Percentiles rank a stretch among this genome's conserved stretches.
phyloP scores from a whole-genome alignment of 2,329 filamentous ascomycete genomes.

The Colletotrichum shisoi region DNA sequence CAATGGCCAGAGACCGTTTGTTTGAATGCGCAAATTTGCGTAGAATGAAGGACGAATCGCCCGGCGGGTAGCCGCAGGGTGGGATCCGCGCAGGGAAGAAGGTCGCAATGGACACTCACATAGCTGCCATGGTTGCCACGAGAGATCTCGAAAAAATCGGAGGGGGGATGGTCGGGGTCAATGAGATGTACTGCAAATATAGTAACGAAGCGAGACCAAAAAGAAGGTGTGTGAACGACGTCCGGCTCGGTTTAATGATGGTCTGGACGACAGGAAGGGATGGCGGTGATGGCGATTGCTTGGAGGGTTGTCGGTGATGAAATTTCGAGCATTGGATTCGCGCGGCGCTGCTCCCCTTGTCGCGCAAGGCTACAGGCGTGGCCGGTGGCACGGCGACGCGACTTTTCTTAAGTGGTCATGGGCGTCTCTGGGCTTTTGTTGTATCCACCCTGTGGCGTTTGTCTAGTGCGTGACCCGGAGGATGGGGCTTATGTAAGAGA shows the following conservation, averaged over 20 bases:
- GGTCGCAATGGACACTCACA: conserved; percentile 26
- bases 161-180: neutral
- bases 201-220: neutral
- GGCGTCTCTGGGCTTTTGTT: neutral
- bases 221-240: conserved; percentile 3
- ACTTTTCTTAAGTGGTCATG: conserved; percentile 37
- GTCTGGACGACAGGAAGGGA: conserved; percentile 8
- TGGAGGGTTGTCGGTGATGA: conserved; percentile 29
- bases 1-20: conserved; percentile 36
- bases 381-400: conserved; percentile 37
- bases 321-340: conserved; percentile 33
- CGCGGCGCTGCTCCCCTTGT: conserved; percentile 30
- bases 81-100: conserved; percentile 6
- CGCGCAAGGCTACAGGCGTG: conserved; percentile 32
- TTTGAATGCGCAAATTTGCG: conserved; percentile 44
- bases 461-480: neutral
- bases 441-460: neutral
- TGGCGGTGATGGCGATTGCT: conserved; percentile 20
- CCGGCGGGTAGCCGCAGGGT: conserved; percentile 2
- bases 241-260: conserved; percentile 12
- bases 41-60: neutral
- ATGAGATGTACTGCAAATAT: neutral
- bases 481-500: neutral
- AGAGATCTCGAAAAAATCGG: conserved; percentile 9
- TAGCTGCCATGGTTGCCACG: conserved; percentile 37